Percentiles rank a stretch among this genome's conserved stretches.
Conservation (phyloP, 208 protist species). For the Wallacemonas sp. region DNA sequence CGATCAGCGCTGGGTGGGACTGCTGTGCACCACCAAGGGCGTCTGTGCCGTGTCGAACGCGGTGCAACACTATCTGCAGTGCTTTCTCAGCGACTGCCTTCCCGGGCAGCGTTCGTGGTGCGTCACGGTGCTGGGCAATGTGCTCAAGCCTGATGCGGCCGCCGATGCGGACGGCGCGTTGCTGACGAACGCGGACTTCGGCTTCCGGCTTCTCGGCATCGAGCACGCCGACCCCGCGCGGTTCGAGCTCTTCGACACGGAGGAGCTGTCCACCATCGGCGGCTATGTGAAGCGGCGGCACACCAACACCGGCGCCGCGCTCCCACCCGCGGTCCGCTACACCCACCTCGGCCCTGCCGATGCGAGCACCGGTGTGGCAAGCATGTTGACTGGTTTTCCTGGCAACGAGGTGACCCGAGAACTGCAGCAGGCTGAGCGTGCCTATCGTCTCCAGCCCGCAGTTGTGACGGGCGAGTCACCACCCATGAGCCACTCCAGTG, state of each 20-base stretch:
- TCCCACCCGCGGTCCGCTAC: slow-evolving; percentile 57
- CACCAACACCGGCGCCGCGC: slow-evolving; percentile 12
- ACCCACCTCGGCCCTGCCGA: neutral
- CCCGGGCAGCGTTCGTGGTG: slow-evolving; percentile 11
- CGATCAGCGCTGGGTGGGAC: slow-evolving; percentile 24
- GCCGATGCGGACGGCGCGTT: slow-evolving; percentile 7
- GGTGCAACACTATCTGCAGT: slow-evolving; percentile 5
- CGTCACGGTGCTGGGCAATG: slow-evolving; percentile 34
- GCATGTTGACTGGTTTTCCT: neutral
- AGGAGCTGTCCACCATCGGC: slow-evolving; percentile 50
- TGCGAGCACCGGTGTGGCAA: neutral
- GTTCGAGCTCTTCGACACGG: slow-evolving; percentile 53
- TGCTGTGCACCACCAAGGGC: slow-evolving; percentile 1
- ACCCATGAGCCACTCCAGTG: too few species aligned
- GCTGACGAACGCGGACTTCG: slow-evolving; percentile 23
- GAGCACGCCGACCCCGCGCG: slow-evolving; percentile 36
- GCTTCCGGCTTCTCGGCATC: slow-evolving; percentile 56
- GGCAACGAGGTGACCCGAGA: slow-evolving; percentile 10
- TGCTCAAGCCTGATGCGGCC: slow-evolving; percentile 19
- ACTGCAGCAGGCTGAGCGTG: slow-evolving; percentile 5
- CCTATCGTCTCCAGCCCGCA: slow-evolving; percentile 4
- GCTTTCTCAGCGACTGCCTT: slow-evolving; percentile 1
- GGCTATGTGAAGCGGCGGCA: slow-evolving; percentile 31
- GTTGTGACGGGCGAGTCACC: neutral
- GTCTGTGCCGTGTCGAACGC: slow-evolving; percentile 13